Percentiles rank a stretch among this genome's conserved stretches.
These are phyloP conservation scores for Talaromyces funiculosus DNA, from an alignment of 2,329 filamentous ascomycete species.

Conservation along the genomic window DNA sequence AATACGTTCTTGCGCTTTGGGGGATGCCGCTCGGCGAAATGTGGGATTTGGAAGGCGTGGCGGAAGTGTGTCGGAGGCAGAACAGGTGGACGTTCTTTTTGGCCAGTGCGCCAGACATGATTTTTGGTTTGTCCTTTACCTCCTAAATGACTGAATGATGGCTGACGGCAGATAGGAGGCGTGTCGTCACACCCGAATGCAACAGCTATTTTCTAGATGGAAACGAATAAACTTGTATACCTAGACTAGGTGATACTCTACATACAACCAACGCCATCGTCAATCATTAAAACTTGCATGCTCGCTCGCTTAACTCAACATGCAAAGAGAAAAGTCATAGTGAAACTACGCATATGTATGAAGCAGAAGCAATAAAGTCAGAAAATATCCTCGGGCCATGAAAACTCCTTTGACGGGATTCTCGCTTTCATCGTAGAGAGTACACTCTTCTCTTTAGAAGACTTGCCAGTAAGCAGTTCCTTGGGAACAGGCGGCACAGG, in stretches of 20 bases:
- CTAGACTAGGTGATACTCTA: background rate
- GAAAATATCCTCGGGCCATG: slow-evolving; percentile 43
- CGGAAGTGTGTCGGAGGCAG: slow-evolving; percentile 29
- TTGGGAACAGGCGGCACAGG: slow-evolving; percentile 38
- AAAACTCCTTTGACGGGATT: slow-evolving; percentile 25
- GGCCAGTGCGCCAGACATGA: slow-evolving; percentile 38
- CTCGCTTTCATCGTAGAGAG: slow-evolving; percentile 3
- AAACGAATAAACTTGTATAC: background rate
- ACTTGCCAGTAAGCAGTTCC: slow-evolving; percentile 18
- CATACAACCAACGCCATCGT: slow-evolving; percentile 14
- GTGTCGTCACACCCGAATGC: slow-evolving; percentile 21
- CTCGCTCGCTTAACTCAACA: slow-evolving; percentile 15
- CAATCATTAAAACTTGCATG: slow-evolving; percentile 3
- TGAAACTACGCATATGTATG: background rate
- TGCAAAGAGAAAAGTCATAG: background rate
- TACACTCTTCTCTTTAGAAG: slow-evolving; percentile 18
- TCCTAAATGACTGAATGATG: background rate
- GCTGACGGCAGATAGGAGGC: slow-evolving; percentile 20
- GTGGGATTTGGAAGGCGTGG: slow-evolving; percentile 39
- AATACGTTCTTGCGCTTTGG: slow-evolving; percentile 40
- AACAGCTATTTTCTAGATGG: slow-evolving; percentile 27
- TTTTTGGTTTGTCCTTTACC: slow-evolving; percentile 28
- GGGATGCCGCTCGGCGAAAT: slow-evolving; percentile 43
- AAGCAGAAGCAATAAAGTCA: slow-evolving; percentile 20
- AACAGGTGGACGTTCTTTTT: slow-evolving; percentile 39